Conservation (phyloP, 176 grass and related monocot genomes). For the Aechmea fasciata region DNA sequence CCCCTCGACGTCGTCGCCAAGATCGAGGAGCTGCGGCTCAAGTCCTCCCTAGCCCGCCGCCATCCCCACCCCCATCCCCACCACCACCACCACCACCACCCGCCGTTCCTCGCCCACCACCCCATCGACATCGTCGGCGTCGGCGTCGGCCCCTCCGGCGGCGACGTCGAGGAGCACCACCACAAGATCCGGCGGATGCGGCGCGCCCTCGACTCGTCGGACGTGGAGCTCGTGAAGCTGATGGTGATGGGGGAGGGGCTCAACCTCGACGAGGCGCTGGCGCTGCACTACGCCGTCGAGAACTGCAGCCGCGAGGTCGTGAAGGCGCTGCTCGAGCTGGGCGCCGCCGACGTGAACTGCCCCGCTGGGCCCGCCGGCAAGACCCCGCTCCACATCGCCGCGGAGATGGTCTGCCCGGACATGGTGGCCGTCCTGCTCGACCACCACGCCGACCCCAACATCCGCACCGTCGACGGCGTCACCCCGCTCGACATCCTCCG, state of each 20-base stretch:
- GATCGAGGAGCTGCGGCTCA: constrained; percentile 42
- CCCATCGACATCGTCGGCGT: constrained; percentile 23
- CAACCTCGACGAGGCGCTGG: constrained; percentile 88
- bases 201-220: constrained; percentile 77
- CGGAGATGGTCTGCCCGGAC: constrained; percentile 87
- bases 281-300: constrained; percentile 89
- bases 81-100: constrained; percentile 10
- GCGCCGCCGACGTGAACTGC: constrained; percentile 88
- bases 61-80: constrained; percentile 34
- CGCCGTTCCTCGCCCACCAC: constrained; percentile 27
- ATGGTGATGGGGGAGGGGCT: constrained; percentile 99
- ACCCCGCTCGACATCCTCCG: constrained; percentile 86
- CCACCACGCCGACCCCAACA: constrained; percentile 89
- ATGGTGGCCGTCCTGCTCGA: constrained; percentile 97
- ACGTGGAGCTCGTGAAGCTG: constrained; percentile 98
- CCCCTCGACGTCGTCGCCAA: constrained; percentile 61
- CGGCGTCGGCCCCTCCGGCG: neutral
- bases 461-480: constrained; percentile 64
- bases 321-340: constrained; percentile 95
- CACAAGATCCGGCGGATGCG: constrained; percentile 69
- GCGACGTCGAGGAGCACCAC: constrained; percentile 35
- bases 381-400: constrained; percentile 73
- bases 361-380: constrained; percentile 66
- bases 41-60: constrained; percentile 23
- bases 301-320: constrained; percentile 89